A percentile compares a stretch with the other conserved stretches of the same genome.
Conservation (phyloP, 2,329 filamentous ascomycete species). For the Dryadomyces quercus-mongolicae region DNA sequence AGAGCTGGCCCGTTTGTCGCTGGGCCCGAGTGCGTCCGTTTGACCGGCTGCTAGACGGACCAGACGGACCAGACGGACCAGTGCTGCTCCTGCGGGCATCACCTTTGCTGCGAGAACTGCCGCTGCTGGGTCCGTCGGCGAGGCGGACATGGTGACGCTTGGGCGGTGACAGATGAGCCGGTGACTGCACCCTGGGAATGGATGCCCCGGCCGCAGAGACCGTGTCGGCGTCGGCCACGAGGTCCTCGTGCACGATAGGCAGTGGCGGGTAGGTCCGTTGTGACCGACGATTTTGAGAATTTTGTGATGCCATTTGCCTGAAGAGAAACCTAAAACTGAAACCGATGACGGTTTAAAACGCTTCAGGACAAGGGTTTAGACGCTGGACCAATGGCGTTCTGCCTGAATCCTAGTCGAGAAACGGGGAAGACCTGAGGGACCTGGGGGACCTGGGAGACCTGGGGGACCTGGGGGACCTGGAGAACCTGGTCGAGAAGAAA, state of each 20-base stretch:
- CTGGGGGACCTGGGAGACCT: no score
- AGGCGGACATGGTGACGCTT: not conserved
- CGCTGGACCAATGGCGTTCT: no score
- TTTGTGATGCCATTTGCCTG: conserved; percentile 6
- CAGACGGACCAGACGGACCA: no score
- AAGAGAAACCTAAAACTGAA: no score
- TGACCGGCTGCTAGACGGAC: no score
- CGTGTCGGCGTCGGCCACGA: conserved; percentile 2
- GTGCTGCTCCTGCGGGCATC: not conserved
- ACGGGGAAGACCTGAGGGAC: no score
- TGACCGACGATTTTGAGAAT: conserved; percentile 13
- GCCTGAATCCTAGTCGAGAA: no score
- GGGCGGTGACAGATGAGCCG: no score
- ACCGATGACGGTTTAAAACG: no score
- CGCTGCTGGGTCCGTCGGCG: not conserved
- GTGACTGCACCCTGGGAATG: not conserved
- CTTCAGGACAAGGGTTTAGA: no score
- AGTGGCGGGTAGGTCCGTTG: conserved; percentile 18
- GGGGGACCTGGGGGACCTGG: no score
- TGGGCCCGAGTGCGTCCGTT: not conserved
- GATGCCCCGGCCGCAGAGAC: not conserved
- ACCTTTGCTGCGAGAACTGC: not conserved
- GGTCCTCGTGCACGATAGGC: conserved; percentile 26
- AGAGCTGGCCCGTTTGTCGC: not conserved
- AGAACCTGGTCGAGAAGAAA: not conserved